Base-by-base conservation (phyloP, 2,329 filamentous ascomycete genomes). In the Calonectria pteridis region DNA sequence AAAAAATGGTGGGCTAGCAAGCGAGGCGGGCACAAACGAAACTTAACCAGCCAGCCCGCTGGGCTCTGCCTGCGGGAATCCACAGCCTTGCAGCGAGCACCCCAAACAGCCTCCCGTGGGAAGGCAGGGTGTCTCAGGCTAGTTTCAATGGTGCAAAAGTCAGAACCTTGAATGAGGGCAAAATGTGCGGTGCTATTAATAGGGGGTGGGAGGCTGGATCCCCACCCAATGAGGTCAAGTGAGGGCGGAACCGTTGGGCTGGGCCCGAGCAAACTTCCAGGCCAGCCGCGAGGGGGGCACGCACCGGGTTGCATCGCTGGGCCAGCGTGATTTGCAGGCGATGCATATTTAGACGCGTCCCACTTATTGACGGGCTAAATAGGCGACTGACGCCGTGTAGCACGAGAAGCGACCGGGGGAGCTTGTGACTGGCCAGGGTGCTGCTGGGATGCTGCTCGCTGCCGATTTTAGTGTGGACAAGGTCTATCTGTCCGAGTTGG, bases 381-480 rank as follows among this genome's bases (percentile, higher is more conserved):
- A 79, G 75, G 67, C 77, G 77, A 79, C 75, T 80, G 76, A 66
- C 78, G 78, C 77, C 65, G 70, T 80, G 73, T 64, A 77, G 67
- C 66, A 67, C 58, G 46, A 51, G 49, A 33, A 29, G n/a, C 31
- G 28, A 43, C 58, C 43, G n/a, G 66, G 70, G 55, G 37, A 40
- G 43, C 43, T 13, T 23, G 23, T 37, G 26, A 6, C 33, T 46
- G n/a, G 35, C n/a, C n/a, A 46, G 35, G 23, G 29, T 51, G 26
- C 46, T 53, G 28, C 55, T 40, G 23, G 55, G 68, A 62, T 29
- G 9, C 33, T 53, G 55, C 37, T 40, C 43, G 55, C 43, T 43
- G 65, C 69, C 35, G 62, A 40, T 62, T 58, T 58, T 65, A 51
- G 31, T 16, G 63, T 26, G 59, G 20, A 37, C 28, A 29, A 29